Evolutionary conservation across 2,329 filamentous ascomycete genomes (phyloP).

Genomic region (Ascochyta koolunga): DNA sequence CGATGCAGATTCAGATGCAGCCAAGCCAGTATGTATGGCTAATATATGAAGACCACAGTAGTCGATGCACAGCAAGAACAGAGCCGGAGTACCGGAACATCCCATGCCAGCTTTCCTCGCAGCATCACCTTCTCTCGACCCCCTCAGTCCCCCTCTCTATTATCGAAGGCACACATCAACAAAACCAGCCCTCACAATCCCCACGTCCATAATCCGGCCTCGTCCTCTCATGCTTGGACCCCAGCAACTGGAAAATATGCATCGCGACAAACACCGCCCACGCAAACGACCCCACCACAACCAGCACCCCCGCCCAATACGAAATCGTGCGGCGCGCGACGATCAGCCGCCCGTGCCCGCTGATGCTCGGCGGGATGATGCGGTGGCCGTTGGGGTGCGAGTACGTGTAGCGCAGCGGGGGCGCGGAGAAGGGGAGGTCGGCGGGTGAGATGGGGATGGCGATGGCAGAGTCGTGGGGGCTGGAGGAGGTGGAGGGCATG

Average conservation of each 20-base stretch:
- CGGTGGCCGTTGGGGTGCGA: slow-evolving; percentile 23
- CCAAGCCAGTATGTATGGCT: too few species aligned
- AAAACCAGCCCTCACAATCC: slow-evolving; percentile 11
- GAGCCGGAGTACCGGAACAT: too few species aligned
- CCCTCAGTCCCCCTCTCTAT: too few species aligned
- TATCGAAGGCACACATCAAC: not conserved
- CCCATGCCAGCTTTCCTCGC: too few species aligned
- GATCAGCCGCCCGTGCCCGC: slow-evolving; percentile 28
- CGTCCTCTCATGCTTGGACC: slow-evolving; percentile 9
- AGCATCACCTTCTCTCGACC: too few species aligned
- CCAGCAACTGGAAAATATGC: slow-evolving; percentile 22
- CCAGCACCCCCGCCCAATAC: slow-evolving; percentile 22
- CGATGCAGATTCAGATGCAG: too few species aligned
- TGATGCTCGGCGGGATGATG: slow-evolving; percentile 33
- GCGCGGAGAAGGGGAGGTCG: slow-evolving; percentile 3
- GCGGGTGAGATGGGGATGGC: slow-evolving; percentile 17
- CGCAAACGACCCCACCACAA: slow-evolving; percentile 23
- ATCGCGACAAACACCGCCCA: slow-evolving; percentile 31
- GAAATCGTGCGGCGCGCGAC: slow-evolving; percentile 26
- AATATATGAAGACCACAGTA: too few species aligned
- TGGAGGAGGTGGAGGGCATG: slow-evolving; percentile 3
- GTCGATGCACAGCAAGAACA: too few species aligned
- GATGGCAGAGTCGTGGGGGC: slow-evolving; percentile 20
- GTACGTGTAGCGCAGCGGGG: slow-evolving; percentile 17
- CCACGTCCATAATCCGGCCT: slow-evolving; percentile 1